Conservation (phyloP, 2,329 filamentous ascomycete species). For the Hypoxylon sp. region DNA sequence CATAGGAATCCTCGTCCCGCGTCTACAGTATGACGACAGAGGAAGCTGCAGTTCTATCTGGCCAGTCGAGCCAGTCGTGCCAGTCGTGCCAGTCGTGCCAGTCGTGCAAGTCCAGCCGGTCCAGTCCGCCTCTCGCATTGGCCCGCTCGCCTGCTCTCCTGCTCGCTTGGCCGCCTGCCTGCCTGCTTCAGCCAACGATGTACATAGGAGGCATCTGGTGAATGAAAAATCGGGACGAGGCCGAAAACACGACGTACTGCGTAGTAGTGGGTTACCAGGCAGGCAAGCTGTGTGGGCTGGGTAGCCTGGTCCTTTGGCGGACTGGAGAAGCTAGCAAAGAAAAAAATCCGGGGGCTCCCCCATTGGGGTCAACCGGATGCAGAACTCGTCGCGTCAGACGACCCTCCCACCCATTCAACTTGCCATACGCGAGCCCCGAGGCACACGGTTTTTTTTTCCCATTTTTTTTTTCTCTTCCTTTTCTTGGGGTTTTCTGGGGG, state of each 20-base stretch:
- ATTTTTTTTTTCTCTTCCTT: slow-evolving; percentile 23
- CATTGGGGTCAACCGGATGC: slow-evolving; percentile 34
- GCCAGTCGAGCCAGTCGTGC: slow-evolving; percentile 1
- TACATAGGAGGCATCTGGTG: background rate
- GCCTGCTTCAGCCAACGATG: slow-evolving; percentile 1
- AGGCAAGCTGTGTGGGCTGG: too few species aligned
- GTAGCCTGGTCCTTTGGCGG: slow-evolving; percentile 11
- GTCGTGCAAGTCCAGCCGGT: too few species aligned
- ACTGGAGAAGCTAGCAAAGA: slow-evolving; percentile 18
- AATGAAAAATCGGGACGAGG: slow-evolving; percentile 22
- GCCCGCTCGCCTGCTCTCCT: too few species aligned
- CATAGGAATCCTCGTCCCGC: slow-evolving; percentile 17
- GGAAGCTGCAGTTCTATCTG: slow-evolving; percentile 27
- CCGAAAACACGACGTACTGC: slow-evolving; percentile 30
- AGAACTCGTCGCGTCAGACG: slow-evolving; percentile 35
- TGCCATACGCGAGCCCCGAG: slow-evolving; percentile 28
- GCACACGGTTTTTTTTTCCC: slow-evolving; percentile 23
- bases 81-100: too few species aligned
- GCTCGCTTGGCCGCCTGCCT: too few species aligned
- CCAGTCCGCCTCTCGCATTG: too few species aligned
- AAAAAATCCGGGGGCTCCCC: slow-evolving; percentile 34
- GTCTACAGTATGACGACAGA: slow-evolving; percentile 32
- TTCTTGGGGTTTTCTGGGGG: too few species aligned
- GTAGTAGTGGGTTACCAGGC: background rate
- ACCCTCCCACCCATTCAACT: too few species aligned